These are phyloP conservation scores for Prunella vulgaris DNA, from an alignment of 257 asterid species.

Conservation along the genomic window DNA sequence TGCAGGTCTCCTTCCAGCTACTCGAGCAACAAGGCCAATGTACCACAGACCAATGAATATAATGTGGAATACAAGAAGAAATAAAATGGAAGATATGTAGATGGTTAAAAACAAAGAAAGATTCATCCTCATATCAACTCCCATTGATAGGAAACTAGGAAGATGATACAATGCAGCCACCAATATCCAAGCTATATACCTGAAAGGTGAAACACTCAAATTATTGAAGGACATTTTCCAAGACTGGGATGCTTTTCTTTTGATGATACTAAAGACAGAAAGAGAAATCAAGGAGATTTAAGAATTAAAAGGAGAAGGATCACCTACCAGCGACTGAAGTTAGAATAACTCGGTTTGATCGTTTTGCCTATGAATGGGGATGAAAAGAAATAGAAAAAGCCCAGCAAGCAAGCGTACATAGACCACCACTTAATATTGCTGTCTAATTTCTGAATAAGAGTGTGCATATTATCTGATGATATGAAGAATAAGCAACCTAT, in stretches of 20 bases:
- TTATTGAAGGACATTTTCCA: neutral
- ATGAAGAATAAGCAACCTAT: slow-evolving; percentile 96
- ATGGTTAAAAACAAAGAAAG: slow-evolving; percentile 87
- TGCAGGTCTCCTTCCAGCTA: slow-evolving; percentile 93
- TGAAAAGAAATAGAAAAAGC: slow-evolving; percentile 97
- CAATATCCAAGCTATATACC: slow-evolving; percentile 92
- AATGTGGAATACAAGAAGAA: slow-evolving; percentile 89
- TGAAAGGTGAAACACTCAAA: slow-evolving; percentile 29
- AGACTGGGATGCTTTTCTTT: neutral
- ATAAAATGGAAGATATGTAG: slow-evolving; percentile 73
- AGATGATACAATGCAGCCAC: slow-evolving; percentile 97
- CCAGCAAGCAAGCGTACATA: slow-evolving; percentile 95
- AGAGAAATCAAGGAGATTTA: neutral
- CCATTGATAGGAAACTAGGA: slow-evolving; percentile 99
- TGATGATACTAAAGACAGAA: neutral
- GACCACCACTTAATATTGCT: slow-evolving; percentile 99
- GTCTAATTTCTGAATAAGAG: slow-evolving; percentile 94
- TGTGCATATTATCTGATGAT: slow-evolving; percentile 93
- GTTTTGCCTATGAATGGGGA: slow-evolving; percentile 97
- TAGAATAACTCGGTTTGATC: slow-evolving; percentile 92
- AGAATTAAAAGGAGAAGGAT: neutral
- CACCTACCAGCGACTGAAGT: slow-evolving; percentile 89
- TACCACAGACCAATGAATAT: slow-evolving; percentile 93
- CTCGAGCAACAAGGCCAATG: slow-evolving; percentile 93
- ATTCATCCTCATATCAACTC: slow-evolving; percentile 96